Evolutionary conservation across 768 basidiomycete genomes (phyloP).

Genomic region (Suillus alpinus): DNA sequence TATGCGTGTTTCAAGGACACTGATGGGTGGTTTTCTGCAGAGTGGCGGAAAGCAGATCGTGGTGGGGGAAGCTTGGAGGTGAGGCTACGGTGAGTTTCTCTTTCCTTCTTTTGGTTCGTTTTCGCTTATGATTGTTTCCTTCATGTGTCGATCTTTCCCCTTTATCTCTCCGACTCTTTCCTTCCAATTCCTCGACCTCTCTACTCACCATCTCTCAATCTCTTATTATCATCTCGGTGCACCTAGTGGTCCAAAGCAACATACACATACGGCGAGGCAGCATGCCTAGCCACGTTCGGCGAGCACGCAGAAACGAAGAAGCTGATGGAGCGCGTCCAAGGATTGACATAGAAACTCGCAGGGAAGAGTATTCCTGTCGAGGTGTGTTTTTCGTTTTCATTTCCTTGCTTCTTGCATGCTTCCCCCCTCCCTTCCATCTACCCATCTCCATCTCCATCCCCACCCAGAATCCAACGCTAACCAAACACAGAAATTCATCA

Average conservation of each 20-base stretch:
- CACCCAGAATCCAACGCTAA: too few species aligned
- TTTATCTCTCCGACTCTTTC: too few species aligned
- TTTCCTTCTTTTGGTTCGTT: neutral
- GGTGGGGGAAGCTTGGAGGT: neutral
- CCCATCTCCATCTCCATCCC: too few species aligned
- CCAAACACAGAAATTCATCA: conserved; percentile 68
- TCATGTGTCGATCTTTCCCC: too few species aligned
- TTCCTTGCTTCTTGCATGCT: neutral
- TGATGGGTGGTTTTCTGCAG: neutral
- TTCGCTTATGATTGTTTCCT: neutral
- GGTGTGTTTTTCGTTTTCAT: conserved; percentile 32
- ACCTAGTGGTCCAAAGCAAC: conserved; percentile 72
- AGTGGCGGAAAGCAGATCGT: neutral
- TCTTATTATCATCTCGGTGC: neutral
- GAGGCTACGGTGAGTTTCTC: neutral
- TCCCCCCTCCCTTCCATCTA: conserved; percentile 2
- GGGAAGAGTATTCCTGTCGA: conserved; percentile 74
- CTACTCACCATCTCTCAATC: too few species aligned
- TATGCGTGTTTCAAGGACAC: neutral
- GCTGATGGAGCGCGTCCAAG: conserved; percentile 73
- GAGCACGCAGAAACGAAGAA: conserved; percentile 54
- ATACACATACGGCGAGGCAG: conserved; percentile 76
- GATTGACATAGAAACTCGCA: conserved; percentile 81
- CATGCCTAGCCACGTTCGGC: conserved; percentile 64
- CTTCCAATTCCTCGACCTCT: conserved; percentile 23